Conservation (phyloP, 176 grass and related monocot species). For the Saccharum officinarum region DNA sequence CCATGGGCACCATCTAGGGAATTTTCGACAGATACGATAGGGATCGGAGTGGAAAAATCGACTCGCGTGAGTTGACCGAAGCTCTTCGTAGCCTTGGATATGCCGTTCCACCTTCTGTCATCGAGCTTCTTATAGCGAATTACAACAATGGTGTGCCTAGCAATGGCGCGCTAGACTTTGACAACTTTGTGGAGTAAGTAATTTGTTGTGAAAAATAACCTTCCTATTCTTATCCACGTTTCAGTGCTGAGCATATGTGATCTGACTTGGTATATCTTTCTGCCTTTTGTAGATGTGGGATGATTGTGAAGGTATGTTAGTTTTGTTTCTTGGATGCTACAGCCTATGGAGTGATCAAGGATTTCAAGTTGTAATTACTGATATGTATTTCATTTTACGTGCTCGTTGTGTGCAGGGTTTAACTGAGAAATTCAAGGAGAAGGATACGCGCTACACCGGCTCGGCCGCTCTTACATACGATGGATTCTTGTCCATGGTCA, state of each 20-base stretch:
- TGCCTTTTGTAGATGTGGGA: constrained; percentile 54
- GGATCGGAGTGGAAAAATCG: constrained; percentile 77
- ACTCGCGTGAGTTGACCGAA: constrained; percentile 71
- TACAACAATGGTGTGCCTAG: constrained; percentile 44
- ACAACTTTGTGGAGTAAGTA: constrained; percentile 92
- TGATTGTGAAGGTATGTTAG: constrained; percentile 74
- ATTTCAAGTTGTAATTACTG: not conserved
- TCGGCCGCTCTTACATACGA: constrained; percentile 76
- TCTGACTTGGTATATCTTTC: not conserved
- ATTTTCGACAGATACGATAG: constrained; percentile 81
- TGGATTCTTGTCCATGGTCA: constrained; percentile 66
- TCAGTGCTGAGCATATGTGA: not conserved
- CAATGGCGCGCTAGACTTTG: constrained; percentile 60
- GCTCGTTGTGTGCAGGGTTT: constrained; percentile 45
- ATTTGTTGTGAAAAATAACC: not conserved
- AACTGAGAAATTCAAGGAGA: constrained; percentile 96
- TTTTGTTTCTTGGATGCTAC: not conserved
- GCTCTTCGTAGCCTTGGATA: constrained; percentile 78
- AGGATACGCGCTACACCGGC: constrained; percentile 65
- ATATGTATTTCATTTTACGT: not conserved
- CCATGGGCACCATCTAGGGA: constrained; percentile 38
- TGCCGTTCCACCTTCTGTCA: constrained; percentile 65
- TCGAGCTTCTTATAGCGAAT: constrained; percentile 70
- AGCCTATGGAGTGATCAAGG: not conserved
- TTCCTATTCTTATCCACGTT: not conserved